Conservation (phyloP, 2,329 filamentous ascomycete genomes). For the Neonectria faginata region DNA sequence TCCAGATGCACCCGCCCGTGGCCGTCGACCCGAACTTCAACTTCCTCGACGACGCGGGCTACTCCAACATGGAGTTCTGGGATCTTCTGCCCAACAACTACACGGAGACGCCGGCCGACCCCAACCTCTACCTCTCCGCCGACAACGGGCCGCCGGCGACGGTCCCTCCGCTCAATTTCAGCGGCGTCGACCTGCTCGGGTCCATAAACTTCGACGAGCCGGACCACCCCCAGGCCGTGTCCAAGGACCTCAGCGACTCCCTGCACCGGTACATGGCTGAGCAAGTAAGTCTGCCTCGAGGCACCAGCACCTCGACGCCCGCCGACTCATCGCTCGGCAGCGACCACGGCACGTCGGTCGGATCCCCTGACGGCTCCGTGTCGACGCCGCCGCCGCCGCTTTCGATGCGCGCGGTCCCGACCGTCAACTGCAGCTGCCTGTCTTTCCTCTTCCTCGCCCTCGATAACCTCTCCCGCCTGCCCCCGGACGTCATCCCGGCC, state of each 20-base stretch:
- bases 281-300: conserved; percentile 34
- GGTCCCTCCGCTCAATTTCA: conserved; percentile 35
- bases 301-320: conserved; percentile 37
- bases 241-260: conserved; percentile 47
- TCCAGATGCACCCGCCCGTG: conserved; percentile 19
- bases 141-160: conserved; percentile 12
- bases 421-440: conserved; percentile 59
- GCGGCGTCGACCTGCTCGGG: conserved; percentile 47
- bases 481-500: conserved; percentile 58
- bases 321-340: conserved; percentile 36
- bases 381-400: conserved; percentile 6
- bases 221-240: conserved; percentile 43
- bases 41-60: conserved; percentile 49
- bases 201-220: conserved; percentile 50
- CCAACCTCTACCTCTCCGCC: conserved; percentile 32
- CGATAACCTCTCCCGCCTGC: conserved; percentile 61
- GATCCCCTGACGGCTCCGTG: conserved; percentile 31
- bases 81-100: conserved; percentile 51
- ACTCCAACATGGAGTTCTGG: conserved; percentile 50
- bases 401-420: conserved; percentile 44
- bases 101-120: conserved; percentile 32
- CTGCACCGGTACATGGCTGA: conserved; percentile 43
- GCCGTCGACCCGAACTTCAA: conserved; percentile 50
- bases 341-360: conserved; percentile 37
- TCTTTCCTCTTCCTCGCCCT: conserved; percentile 63